Base-by-base conservation (phyloP, 306 rosid species). In the Gynostemma pentaphyllum region DNA sequence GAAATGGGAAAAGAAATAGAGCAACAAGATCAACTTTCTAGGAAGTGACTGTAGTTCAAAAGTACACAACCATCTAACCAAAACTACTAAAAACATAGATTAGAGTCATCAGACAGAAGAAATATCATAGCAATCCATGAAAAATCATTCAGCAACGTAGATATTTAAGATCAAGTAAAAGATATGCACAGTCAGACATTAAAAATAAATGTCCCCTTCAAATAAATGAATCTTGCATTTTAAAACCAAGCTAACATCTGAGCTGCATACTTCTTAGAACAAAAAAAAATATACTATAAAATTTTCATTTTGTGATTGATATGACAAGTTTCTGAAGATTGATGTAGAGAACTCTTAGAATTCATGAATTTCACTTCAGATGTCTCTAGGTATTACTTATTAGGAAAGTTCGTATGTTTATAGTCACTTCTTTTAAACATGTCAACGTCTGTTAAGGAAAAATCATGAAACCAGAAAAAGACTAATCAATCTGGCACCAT, bases 381-480 rank as follows among this genome's bases (percentile, higher is more conserved):
- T 59, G 45, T 59, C 64, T 59, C 64, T 56, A 57, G 36, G 45
- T 57, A n/a, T n/a, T n/a, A n/a, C n/a, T 56, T 7, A 57, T 57
- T n/a, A n/a, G n/a, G n/a, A n/a, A 39, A 1, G 45, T 19, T 21
- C 30, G 36, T 21, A 37, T 22, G 30, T 11, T 37, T 45, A 59
- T 37, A 59, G 32, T 34, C 39, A 34, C 39, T 34, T 34, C 39
- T 34, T 9, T 34, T 34, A 34, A 24, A 18, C 47, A 15, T 12
- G 32, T 21, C 6, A 28, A 19, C 22, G 30, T 37, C 39, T 37
- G 47, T 22, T 37, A 37, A 59, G 22, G 47, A 14, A 30, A n/a
- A 54, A 54, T 22, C 28, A 27, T 30, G 4, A 56, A 36, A 44
- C 15, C n/a, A 36, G 27, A 56, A 56, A 39, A 18, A 12, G 64